Evolutionary conservation across 1,139 yeast genomes (phyloP).

Genomic region (Williopsis jadinii): DNA sequence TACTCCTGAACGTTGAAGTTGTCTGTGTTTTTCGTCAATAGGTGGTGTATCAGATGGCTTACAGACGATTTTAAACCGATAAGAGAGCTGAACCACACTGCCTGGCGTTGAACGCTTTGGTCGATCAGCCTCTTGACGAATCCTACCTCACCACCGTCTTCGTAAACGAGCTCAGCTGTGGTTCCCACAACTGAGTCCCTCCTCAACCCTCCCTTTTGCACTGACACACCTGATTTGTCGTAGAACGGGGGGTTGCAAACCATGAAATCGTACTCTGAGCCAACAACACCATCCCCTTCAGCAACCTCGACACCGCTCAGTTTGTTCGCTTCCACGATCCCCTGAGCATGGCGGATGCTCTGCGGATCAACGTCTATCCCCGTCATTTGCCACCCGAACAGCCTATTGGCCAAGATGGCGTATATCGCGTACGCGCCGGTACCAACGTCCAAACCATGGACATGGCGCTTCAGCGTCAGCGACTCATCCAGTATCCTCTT

Average conservation of each 20-base stretch:
- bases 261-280: conserved; percentile 21
- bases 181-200: conserved; percentile 15
- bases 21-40: conserved; percentile 15
- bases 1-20: conserved; percentile 28
- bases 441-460: conserved; percentile 25
- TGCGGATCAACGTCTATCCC: conserved; percentile 33
- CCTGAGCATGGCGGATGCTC: conserved; percentile 23
- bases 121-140: conserved; percentile 29
- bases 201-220: conserved; percentile 11
- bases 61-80: conserved; percentile 31
- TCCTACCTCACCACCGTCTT: conserved; percentile 33
- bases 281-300: conserved; percentile 9
- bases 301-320: conserved; percentile 2
- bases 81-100: conserved; percentile 33
- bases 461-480: background rate
- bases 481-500: conserved; percentile 10
- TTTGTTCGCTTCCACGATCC: conserved; percentile 20
- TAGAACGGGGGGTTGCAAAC: conserved; percentile 45
- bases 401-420: conserved; percentile 27
- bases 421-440: conserved; percentile 37
- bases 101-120: conserved; percentile 21
- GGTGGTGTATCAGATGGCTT: conserved; percentile 15
- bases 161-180: conserved; percentile 29
- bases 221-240: conserved; percentile 2
- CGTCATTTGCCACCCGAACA: conserved; percentile 21